These are phyloP conservation scores for Fusarium pseudocircinatum DNA, from an alignment of 2,329 filamentous ascomycete species.

Conservation along the genomic window DNA sequence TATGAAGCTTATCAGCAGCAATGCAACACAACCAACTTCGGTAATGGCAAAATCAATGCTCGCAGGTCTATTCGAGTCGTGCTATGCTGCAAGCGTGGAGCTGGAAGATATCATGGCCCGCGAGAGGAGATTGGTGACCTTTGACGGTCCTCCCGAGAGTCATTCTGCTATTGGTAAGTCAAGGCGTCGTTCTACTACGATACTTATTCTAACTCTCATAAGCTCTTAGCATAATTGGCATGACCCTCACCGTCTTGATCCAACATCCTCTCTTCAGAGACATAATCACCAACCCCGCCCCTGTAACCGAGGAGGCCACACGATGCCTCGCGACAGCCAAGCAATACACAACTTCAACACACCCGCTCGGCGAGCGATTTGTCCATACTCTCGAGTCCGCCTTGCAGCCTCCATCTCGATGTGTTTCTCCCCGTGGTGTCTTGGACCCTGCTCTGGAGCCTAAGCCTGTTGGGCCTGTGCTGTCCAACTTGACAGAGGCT, in stretches of 20 bases:
- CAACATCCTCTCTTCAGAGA: constrained; percentile 36
- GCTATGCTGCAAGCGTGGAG: constrained; percentile 38
- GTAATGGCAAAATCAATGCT: constrained; percentile 34
- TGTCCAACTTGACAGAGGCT: constrained; percentile 15
- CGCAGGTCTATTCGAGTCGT: constrained; percentile 30
- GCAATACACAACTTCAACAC: constrained; percentile 21
- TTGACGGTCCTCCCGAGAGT: constrained; percentile 35
- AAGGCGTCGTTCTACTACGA: accelerated
- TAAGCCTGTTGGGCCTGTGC: neutral
- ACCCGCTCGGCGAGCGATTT: constrained; percentile 29
- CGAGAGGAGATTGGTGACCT: constrained; percentile 33
- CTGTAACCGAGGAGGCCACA: constrained; percentile 29
- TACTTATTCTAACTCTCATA: neutral
- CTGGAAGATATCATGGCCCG: constrained; percentile 35
- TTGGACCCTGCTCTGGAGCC: constrained; percentile 37
- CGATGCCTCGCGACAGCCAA: constrained; percentile 38
- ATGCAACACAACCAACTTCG: constrained; percentile 8
- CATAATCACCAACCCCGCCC: constrained; percentile 27
- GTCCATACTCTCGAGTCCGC: constrained; percentile 27
- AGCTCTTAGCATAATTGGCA: constrained; percentile 39
- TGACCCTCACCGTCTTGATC: constrained; percentile 37
- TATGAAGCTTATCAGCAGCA: constrained; percentile 30
- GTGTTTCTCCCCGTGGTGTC: constrained; percentile 11
- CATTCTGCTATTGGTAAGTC: constrained; percentile 38
- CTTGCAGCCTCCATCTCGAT: constrained; percentile 27